Evolutionary conservation across 2,329 filamentous ascomycete genomes (phyloP).

Genomic region (Diaporthe sp.): DNA sequence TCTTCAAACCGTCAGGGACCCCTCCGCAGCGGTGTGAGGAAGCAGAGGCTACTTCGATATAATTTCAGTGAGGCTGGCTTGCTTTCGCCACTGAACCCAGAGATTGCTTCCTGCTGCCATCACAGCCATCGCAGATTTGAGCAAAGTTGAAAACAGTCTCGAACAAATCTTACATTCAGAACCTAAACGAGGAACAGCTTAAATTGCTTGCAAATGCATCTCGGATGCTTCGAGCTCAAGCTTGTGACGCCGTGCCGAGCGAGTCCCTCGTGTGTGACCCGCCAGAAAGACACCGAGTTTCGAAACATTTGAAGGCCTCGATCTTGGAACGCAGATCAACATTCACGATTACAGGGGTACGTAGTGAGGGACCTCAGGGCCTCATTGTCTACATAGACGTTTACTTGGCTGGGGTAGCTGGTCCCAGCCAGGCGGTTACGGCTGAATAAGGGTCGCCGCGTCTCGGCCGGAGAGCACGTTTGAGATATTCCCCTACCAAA

Average conservation of each 20-base stretch:
- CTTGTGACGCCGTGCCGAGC: not conserved
- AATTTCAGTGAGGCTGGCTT: not conserved
- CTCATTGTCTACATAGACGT: not conserved
- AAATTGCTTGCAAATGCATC: not conserved
- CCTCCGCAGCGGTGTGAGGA: not conserved
- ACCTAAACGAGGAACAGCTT: not conserved
- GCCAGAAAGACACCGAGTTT: not conserved
- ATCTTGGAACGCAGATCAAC: not conserved
- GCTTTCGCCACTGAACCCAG: not conserved
- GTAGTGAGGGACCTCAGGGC: not conserved
- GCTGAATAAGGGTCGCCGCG: not conserved
- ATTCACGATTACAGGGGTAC: not conserved
- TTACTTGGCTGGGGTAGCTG: not conserved
- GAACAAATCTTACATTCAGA: not conserved
- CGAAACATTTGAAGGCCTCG: constrained; percentile 15
- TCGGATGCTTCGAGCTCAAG: not conserved
- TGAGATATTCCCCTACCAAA: constrained; percentile 4
- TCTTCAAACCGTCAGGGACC: not conserved
- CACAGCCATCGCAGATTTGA: not conserved
- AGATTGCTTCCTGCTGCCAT: not conserved
- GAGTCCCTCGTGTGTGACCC: not conserved
- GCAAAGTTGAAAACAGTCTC: constrained; percentile 18
- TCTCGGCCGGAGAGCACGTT: constrained; percentile 24
- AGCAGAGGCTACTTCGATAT: not conserved
- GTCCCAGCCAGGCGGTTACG: not conserved